Evolutionary conservation across 1,284 basidiomycete genomes (phyloP).

Genomic region (Ceratobasidium sp.): DNA sequence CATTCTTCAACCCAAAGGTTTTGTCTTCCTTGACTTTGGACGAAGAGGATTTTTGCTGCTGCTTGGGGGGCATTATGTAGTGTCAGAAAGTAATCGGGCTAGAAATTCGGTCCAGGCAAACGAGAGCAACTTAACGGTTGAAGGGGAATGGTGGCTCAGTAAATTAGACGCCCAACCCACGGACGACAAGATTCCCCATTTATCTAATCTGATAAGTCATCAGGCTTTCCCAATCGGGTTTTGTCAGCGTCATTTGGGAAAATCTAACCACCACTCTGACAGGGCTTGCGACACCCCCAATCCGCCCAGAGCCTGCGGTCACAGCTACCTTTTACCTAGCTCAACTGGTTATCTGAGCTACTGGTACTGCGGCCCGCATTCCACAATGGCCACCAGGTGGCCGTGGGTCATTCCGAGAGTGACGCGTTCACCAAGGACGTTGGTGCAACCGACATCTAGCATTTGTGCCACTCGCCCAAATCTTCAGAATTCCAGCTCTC

Average conservation of each 20-base stretch:
- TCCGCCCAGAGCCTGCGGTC: background rate
- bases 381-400: slow-evolving; percentile 29
- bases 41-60: slow-evolving; percentile 59
- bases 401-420: slow-evolving; percentile 23
- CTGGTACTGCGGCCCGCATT: slow-evolving; percentile 1
- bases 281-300: background rate
- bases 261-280: background rate
- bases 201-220: slow-evolving; percentile 35
- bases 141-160: slow-evolving; percentile 14
- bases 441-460: background rate
- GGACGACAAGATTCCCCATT: background rate
- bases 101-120: background rate
- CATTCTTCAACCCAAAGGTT: slow-evolving; percentile 95
- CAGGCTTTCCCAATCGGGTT: slow-evolving; percentile 9
- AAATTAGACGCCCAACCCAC: slow-evolving; percentile 14
- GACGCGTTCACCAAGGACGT: slow-evolving; percentile 32
- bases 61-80: slow-evolving; percentile 71
- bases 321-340: background rate
- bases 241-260: slow-evolving; percentile 22
- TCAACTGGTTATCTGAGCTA: background rate
- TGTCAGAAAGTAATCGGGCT: slow-evolving; percentile 5
- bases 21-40: slow-evolving; percentile 77
- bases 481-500: background rate
- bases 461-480: slow-evolving; percentile 3
- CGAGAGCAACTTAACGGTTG: background rate